A percentile compares a stretch with the other conserved stretches of the same genome.
phyloP scores from a whole-genome alignment of 1,284 basidiomycete genomes.

The Leccinum fallax region DNA sequence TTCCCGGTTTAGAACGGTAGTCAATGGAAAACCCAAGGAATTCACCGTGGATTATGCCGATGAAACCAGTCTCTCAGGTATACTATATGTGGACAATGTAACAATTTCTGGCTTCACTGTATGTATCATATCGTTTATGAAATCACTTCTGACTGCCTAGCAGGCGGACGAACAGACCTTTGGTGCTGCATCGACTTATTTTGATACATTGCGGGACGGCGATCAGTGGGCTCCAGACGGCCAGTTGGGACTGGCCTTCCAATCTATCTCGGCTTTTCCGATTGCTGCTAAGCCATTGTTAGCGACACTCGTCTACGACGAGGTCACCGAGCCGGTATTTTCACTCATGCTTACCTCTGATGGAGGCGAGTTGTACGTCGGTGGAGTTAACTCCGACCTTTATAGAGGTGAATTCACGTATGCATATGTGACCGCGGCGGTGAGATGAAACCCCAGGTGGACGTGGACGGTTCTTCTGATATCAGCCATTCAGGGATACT shows the following conservation, averaged over 20 bases:
- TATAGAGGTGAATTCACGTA: neutral
- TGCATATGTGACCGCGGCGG: neutral
- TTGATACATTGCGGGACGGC: neutral
- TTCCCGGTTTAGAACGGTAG: too few relatives aligned
- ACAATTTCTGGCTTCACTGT: neutral
- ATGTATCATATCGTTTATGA: neutral
- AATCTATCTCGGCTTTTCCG: neutral
- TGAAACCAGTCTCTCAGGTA: neutral
- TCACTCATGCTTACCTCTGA: neutral
- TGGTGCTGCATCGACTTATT: neutral
- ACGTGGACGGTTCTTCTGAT: neutral
- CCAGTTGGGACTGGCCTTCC: neutral
- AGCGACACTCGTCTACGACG: neutral
- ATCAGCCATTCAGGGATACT: neutral
- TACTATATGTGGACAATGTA: neutral
- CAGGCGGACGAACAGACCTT: neutral
- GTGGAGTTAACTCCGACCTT: neutral
- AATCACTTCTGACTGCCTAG: neutral
- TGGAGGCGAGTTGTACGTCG: neutral
- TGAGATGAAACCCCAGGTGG: neutral
- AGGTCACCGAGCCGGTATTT: neutral
- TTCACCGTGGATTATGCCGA: neutral
- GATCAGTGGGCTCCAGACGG: neutral
- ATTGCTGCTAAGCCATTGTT: neutral
- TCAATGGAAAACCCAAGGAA: neutral